These are phyloP conservation scores for Byssochlamys sp. DNA, from an alignment of 2,329 filamentous ascomycete species.

Conservation along the genomic window DNA sequence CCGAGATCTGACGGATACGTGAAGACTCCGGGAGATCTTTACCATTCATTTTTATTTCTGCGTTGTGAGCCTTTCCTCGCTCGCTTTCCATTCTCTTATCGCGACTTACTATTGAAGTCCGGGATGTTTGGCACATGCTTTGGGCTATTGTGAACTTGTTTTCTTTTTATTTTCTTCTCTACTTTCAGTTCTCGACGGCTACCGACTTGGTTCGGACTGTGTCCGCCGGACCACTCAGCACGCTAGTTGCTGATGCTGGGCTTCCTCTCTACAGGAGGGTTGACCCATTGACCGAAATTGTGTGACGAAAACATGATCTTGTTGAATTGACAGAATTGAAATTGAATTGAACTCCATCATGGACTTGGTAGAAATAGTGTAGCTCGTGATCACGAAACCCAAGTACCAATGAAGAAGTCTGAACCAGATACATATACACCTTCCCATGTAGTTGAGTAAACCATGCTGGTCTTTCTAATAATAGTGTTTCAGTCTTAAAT, in stretches of 20 bases:
- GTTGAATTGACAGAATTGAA: neutral
- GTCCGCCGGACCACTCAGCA: neutral
- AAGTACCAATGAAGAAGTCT: neutral
- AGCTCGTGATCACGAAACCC: neutral
- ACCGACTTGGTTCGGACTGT: neutral
- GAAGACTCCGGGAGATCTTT: neutral
- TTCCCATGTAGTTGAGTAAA: too few species aligned
- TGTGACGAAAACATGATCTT: conserved; percentile 1
- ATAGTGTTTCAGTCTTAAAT: too few species aligned
- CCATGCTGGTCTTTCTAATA: too few species aligned
- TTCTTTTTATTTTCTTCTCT: conserved; percentile 2
- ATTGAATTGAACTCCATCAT: neutral
- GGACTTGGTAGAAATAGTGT: neutral
- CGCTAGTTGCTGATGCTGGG: neutral
- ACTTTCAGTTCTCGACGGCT: conserved; percentile 1
- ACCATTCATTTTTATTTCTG: conserved; percentile 7
- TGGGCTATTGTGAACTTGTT: conserved; percentile 15
- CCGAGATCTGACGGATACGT: neutral
- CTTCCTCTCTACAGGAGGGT: neutral
- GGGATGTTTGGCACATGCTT: conserved; percentile 15
- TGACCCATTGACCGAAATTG: neutral
- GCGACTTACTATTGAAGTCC: conserved; percentile 21
- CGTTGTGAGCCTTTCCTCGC: neutral
- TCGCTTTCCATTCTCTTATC: conserved; percentile 12
- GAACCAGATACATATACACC: too few species aligned